A percentile compares a stretch with the other conserved stretches of the same genome.
Conservation (phyloP, 495 filamentous ascomycete genomes). For the Aspergillus nanangensis region DNA sequence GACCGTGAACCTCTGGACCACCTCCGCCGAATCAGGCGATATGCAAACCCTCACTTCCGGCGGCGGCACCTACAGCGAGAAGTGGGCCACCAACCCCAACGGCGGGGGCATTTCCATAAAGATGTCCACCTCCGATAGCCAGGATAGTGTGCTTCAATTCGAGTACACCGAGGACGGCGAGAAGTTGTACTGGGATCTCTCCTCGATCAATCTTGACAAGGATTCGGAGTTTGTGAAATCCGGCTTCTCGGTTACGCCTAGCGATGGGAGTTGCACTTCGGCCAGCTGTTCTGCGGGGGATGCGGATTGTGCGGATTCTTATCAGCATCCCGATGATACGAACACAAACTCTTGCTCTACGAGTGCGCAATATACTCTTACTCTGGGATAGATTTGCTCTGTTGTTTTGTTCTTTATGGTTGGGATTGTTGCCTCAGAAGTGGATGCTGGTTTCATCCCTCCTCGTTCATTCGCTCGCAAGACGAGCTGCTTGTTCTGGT, state of each 20-base stretch:
- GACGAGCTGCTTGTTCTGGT: no score
- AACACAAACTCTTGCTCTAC: constrained; percentile 24
- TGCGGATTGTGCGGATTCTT: constrained; percentile 26
- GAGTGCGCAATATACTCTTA: constrained; percentile 15
- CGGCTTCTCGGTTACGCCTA: constrained; percentile 30
- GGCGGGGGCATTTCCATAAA: constrained; percentile 42
- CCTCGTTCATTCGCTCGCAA: no score
- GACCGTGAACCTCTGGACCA: constrained; percentile 33
- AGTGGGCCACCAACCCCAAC: constrained; percentile 30
- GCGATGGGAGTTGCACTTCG: constrained; percentile 23
- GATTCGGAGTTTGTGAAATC: constrained; percentile 23
- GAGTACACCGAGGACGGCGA: constrained; percentile 21
- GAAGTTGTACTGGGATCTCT: constrained; percentile 30
- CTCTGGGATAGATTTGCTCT: constrained; percentile 11
- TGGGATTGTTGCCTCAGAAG: no score
- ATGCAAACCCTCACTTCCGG: constrained; percentile 24
- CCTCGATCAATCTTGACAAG: constrained; percentile 32
- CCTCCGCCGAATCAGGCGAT: constrained; percentile 12
- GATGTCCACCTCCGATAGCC: constrained; percentile 24
- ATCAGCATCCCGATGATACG: constrained; percentile 30
- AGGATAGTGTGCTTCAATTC: constrained; percentile 31
- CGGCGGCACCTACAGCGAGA: constrained; percentile 25
- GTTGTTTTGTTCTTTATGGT: no score
- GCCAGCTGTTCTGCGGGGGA: constrained; percentile 30
- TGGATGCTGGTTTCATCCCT: no score